These are phyloP conservation scores for Spergularia azorica DNA, from an alignment of 179 eudicot genomes.

Conservation along the genomic window DNA sequence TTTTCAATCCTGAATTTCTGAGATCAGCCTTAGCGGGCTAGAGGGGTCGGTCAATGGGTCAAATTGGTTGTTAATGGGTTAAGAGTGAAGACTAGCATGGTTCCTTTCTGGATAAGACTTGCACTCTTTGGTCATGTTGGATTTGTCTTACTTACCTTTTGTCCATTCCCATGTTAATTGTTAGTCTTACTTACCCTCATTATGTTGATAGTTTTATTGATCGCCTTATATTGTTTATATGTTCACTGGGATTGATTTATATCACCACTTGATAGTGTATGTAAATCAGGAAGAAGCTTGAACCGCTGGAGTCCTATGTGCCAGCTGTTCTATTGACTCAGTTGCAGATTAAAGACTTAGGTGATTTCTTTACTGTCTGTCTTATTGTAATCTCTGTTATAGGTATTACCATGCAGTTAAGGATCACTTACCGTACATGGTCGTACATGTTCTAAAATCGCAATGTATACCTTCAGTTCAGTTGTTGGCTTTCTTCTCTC, in stretches of 20 bases:
- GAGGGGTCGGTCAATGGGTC: too few relatives aligned
- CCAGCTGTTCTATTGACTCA: conserved; percentile 87
- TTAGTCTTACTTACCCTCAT: background rate
- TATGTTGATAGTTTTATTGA: background rate
- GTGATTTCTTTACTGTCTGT: conserved; percentile 35
- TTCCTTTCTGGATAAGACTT: too few relatives aligned
- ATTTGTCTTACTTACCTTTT: background rate
- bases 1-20: too few relatives aligned
- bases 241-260: conserved; percentile 20
- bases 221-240: background rate
- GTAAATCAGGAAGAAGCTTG: conserved; percentile 80
- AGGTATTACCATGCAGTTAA: too few relatives aligned
- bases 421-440: too few relatives aligned
- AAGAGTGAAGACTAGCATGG: too few relatives aligned
- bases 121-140: too few relatives aligned
- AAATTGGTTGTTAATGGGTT: too few relatives aligned
- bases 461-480: too few relatives aligned
- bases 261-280: conserved; percentile 36
- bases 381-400: conserved; percentile 1
- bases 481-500: too few relatives aligned
- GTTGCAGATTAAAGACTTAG: conserved; percentile 83
- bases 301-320: conserved; percentile 87
- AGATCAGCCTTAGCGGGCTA: too few relatives aligned
- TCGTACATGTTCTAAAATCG: too few relatives aligned
- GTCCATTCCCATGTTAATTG: background rate